Percentiles rank a stretch among this genome's conserved stretches.
Conservation (phyloP, 2,329 filamentous ascomycete species). For the Botrytis medusae region DNA sequence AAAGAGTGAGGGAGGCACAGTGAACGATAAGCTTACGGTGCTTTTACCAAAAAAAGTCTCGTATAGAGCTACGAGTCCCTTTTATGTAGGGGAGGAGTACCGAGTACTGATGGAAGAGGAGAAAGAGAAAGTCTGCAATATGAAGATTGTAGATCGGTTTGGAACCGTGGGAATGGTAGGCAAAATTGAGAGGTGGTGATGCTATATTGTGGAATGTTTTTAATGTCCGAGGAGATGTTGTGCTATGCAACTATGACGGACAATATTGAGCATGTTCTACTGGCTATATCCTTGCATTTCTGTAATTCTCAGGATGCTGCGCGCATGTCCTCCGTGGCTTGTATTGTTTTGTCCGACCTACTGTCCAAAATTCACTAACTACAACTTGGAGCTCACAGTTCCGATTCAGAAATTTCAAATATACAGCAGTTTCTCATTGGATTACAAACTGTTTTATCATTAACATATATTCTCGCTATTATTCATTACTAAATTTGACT, state of each 20-base stretch:
- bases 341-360: not conserved
- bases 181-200: slow-evolving; percentile 31
- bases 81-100: slow-evolving; percentile 51
- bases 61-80: slow-evolving; percentile 50
- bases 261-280: not conserved
- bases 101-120: slow-evolving; percentile 45
- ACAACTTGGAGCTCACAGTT: not conserved
- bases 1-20: slow-evolving; percentile 24
- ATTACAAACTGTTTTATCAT: not conserved
- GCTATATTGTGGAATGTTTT: not conserved
- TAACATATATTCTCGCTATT: not conserved
- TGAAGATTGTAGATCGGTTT: slow-evolving; percentile 36
- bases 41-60: slow-evolving; percentile 44
- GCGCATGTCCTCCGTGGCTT: not conserved
- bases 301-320: not conserved
- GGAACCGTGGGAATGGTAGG: slow-evolving; percentile 40
- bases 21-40: no score
- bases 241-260: not conserved
- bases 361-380: not conserved
- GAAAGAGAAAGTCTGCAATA: slow-evolving; percentile 32
- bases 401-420: not conserved
- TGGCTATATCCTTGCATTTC: not conserved
- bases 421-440: not conserved
- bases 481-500: not conserved
- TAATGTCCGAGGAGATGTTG: not conserved